A percentile compares a stretch with the other conserved stretches of the same genome.
These are phyloP conservation scores for Cutaneotrichosporon mucoides DNA, from an alignment of 1,284 basidiomycete species.

Conservation along the genomic window DNA sequence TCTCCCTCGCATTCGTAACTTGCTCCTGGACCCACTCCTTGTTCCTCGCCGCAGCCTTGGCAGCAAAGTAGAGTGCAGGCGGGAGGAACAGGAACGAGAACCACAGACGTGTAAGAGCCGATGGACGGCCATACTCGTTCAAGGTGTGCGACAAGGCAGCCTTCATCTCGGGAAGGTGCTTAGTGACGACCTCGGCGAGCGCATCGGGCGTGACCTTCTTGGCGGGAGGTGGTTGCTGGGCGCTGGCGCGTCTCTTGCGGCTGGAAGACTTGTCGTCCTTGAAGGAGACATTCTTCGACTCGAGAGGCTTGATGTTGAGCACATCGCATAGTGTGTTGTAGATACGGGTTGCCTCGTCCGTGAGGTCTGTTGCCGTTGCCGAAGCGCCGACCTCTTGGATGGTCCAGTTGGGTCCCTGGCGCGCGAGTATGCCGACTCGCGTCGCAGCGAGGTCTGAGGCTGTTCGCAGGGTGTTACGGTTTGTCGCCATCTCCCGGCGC, in stretches of 20 bases:
- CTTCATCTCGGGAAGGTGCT: constrained; percentile 30
- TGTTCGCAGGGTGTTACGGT: constrained; percentile 26
- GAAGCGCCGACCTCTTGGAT: constrained; percentile 1
- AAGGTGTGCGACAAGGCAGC: constrained; percentile 23
- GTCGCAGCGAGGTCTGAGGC: constrained; percentile 34
- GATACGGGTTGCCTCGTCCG: constrained; percentile 36
- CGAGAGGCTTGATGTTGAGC: constrained; percentile 27
- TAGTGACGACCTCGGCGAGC: constrained; percentile 34
- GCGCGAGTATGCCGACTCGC: constrained; percentile 40
- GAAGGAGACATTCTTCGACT: constrained; percentile 3
- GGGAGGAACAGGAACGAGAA: constrained; percentile 48
- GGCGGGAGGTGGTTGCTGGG: not conserved
- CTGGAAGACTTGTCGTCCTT: constrained; percentile 1
- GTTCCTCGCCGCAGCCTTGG: constrained; percentile 31
- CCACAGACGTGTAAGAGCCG: constrained; percentile 44
- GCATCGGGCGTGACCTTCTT: constrained; percentile 19
- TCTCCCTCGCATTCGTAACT: constrained; percentile 63
- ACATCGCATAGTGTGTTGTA: constrained; percentile 36
- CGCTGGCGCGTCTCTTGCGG: not conserved
- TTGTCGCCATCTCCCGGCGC: constrained; percentile 41
- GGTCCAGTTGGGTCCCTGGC: constrained; percentile 39
- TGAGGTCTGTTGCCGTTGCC: constrained; percentile 17
- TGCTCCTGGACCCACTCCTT: constrained; percentile 53
- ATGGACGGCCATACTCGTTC: constrained; percentile 36
- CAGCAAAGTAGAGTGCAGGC: constrained; percentile 30